Base-by-base conservation (phyloP, 257 asterid species). In the Asclepias syriaca region DNA sequence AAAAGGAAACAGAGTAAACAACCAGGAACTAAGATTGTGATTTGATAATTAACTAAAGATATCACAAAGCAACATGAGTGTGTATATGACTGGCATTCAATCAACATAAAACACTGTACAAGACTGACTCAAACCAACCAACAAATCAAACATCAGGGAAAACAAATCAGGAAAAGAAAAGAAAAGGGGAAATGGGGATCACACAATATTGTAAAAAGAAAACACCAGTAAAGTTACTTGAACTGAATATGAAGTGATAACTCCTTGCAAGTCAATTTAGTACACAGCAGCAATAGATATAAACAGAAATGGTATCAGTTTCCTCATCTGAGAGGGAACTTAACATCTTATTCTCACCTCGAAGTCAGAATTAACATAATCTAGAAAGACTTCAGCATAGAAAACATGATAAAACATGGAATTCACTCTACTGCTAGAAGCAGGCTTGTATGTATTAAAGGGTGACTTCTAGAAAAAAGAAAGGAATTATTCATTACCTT, bases 401-500 rank as follows among this genome's bases (percentile, higher is more conserved):
- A 58, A 58, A 12, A 22, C 65, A 57, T 8, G 24, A 0, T 15
- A 8, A 32, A 7, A 16, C 3, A 2, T 0, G 15, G 14, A 29
- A 19, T 57, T 55, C 29, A 55, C 60, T 8, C 24, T n/a, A 55
- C 13, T 58, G n/a, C n/a, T 27, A 59, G n/a, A 59, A 59, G n/a
- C 65, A 29, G 65, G 65, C 43, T 27, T 29, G 13, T 9, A 59
- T 5, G 18, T 22, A 11, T 58, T 14, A 12, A 24, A 58, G 10
- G 65, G 24, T 56, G 9, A 21, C 13, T n/a, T 58, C 4, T 13
- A 50, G 55, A 0, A 12, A 27, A 27, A 11, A 27, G 74, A 14
- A 0, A 34, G 21, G 7, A 16, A 5, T 5, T 63, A 9, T 55
- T n/a, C 4, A 87, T 84, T 74, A 94, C 98, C 96, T 94, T 94